phyloP scores from a whole-genome alignment of 2,329 filamentous ascomycete genomes.

The Cytospora schulzeri region DNA sequence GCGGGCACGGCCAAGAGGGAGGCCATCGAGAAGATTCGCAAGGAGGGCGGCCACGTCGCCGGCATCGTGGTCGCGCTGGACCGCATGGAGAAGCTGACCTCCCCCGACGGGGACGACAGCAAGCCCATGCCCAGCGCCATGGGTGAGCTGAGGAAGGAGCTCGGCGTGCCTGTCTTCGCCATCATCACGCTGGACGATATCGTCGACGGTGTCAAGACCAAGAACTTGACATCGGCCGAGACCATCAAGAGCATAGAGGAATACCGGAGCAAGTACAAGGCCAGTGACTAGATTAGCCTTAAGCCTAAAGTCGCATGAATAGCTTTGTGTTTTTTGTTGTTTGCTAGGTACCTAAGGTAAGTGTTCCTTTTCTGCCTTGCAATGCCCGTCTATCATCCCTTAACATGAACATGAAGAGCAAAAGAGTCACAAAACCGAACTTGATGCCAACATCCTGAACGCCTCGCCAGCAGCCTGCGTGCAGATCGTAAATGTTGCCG shows the following conservation, averaged over 20 bases:
- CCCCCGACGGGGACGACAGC: conserved; percentile 65
- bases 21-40: conserved; percentile 84
- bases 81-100: conserved; percentile 78
- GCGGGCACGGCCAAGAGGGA: conserved; percentile 93
- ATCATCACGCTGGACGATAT: conserved; percentile 87
- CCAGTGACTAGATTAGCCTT: conserved; percentile 50
- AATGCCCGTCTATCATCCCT: conserved; percentile 28
- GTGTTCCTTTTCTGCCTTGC: conserved; percentile 19
- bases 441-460: conserved; percentile 26
- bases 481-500: conserved; percentile 21
- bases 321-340: background rate
- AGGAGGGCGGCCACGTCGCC: conserved; percentile 80
- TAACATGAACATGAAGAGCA: conserved; percentile 22
- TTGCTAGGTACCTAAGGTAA: conserved; percentile 27
- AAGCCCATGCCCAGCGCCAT: conserved; percentile 77
- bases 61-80: conserved; percentile 90
- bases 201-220: conserved; percentile 66
- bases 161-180: conserved; percentile 78
- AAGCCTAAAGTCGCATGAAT: conserved; percentile 6
- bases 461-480: conserved; percentile 27
- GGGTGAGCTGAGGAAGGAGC: conserved; percentile 81
- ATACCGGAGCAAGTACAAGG: conserved; percentile 69
- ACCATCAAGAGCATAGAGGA: conserved; percentile 70
- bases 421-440: conserved; percentile 20
- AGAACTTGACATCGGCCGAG: conserved; percentile 60